phyloP scores from a whole-genome alignment of 2,329 filamentous ascomycete species.

The Calonectria fujianensis region DNA sequence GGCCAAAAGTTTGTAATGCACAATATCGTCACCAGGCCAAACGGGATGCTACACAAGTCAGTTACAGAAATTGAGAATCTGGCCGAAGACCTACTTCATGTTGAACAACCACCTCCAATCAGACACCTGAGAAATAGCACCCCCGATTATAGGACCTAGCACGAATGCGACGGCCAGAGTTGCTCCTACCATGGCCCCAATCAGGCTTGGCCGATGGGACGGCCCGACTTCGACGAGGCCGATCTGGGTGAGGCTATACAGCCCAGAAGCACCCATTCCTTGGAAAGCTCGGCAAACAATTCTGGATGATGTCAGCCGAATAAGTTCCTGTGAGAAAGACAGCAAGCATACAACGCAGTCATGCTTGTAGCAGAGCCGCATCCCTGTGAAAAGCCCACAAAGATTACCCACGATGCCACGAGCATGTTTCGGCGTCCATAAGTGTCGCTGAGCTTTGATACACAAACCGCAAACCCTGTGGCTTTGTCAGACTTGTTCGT shows the following conservation, averaged over 20 bases:
- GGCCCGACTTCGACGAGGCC: constrained; percentile 75
- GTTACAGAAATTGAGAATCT: constrained; percentile 1
- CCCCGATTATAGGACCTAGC: constrained; percentile 75
- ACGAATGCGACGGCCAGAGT: constrained; percentile 76
- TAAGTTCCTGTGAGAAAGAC: not conserved
- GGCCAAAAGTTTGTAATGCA: constrained; percentile 70
- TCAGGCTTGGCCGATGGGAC: constrained; percentile 69
- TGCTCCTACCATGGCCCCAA: constrained; percentile 73
- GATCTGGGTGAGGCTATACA: constrained; percentile 77
- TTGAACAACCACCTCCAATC: constrained; percentile 78
- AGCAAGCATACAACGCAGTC: constrained; percentile 67
- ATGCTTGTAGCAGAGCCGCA: constrained; percentile 71
- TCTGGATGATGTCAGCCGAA: constrained; percentile 59
- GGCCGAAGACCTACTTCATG: constrained; percentile 70
- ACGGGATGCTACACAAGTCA: constrained; percentile 66
- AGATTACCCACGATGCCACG: constrained; percentile 71
- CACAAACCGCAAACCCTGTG: constrained; percentile 73
- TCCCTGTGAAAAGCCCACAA: constrained; percentile 73
- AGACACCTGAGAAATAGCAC: constrained; percentile 71
- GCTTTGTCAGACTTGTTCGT: constrained; percentile 40
- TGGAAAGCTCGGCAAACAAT: constrained; percentile 76
- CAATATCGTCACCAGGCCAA: constrained; percentile 67
- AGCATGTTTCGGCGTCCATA: constrained; percentile 73
- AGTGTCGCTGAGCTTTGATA: constrained; percentile 76
- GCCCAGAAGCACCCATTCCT: constrained; percentile 76